Percentiles rank a stretch among this genome's conserved stretches.
Conservation (phyloP, 495 filamentous ascomycete genomes). For the Penicillium riverlandense region DNA sequence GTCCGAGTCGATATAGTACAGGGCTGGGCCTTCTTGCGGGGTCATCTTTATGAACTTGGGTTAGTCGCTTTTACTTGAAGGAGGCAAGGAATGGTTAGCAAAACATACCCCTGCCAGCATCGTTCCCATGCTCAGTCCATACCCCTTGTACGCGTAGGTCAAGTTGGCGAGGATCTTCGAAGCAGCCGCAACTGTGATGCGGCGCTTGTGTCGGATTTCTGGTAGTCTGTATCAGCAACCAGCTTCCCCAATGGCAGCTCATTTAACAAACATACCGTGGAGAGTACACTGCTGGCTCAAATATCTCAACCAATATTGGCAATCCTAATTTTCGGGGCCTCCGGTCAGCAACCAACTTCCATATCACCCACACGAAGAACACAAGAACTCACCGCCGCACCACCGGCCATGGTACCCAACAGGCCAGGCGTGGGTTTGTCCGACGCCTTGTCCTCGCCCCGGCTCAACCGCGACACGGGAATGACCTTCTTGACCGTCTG, state of each 20-base stretch:
- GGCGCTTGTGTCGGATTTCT: constrained; percentile 95
- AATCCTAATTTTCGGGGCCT: constrained; percentile 55
- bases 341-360: constrained; percentile 5
- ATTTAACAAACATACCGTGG: constrained; percentile 49
- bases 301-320: constrained; percentile 99
- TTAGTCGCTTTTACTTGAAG: neutral
- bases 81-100: neutral
- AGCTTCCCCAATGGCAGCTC: neutral
- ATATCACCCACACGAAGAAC: neutral
- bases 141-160: constrained; percentile 96
- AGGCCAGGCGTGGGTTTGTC: constrained; percentile 75
- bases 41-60: constrained; percentile 42
- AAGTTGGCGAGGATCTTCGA: constrained; percentile 98
- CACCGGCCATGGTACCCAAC: constrained; percentile 96
- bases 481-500: constrained; percentile 99
- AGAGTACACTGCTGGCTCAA: constrained; percentile 98
- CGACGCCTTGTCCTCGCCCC: constrained; percentile 44
- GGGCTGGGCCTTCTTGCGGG: constrained; percentile 87
- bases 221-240: neutral
- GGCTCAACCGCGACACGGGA: constrained; percentile 42
- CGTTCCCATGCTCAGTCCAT: constrained; percentile 95
- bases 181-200: constrained; percentile 93
- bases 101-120: constrained; percentile 88
- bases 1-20: constrained; percentile 99
- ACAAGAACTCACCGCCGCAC: constrained; percentile 66